These are phyloP conservation scores for Yarrowia deformans DNA, from an alignment of 805 yeast genomes.

Conservation along the genomic window DNA sequence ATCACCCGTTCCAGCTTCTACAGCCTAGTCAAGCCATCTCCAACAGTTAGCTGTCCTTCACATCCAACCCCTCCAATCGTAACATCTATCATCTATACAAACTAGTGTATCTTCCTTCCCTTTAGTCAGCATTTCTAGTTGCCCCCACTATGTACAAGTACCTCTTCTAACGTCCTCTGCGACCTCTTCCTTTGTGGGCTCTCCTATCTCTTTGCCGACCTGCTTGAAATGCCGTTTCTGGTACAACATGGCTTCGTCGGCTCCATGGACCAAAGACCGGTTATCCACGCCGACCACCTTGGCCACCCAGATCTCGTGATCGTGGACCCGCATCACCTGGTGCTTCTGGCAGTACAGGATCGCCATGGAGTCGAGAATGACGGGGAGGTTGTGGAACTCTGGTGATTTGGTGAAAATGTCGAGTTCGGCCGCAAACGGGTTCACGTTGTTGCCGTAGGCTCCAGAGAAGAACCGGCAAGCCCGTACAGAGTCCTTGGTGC, in stretches of 20 bases:
- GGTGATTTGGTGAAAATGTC: slow-evolving; percentile 44
- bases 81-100: slow-evolving; percentile 2
- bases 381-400: slow-evolving; percentile 45
- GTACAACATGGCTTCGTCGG: slow-evolving; percentile 42
- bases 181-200: slow-evolving; percentile 29
- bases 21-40: too few species aligned
- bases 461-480: slow-evolving; percentile 74
- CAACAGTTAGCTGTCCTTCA: too few species aligned
- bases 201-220: slow-evolving; percentile 53
- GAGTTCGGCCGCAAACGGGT: slow-evolving; percentile 48
- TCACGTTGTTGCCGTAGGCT: slow-evolving; percentile 53
- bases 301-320: slow-evolving; percentile 92
- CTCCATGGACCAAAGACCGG: slow-evolving; percentile 46
- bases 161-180: slow-evolving; percentile 24
- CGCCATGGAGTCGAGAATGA: slow-evolving; percentile 45
- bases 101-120: background rate
- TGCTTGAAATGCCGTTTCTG: slow-evolving; percentile 45
- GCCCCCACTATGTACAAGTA: background rate
- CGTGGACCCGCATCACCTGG: slow-evolving; percentile 60
- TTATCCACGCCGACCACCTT: slow-evolving; percentile 56
- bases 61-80: too few species aligned
- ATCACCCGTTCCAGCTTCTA: too few species aligned
- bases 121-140: too few species aligned
- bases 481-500: slow-evolving; percentile 60
- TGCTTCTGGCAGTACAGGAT: slow-evolving; percentile 47